Percentiles rank a stretch among this genome's conserved stretches.
Evolutionary conservation across 768 basidiomycete species (phyloP).

Genomic region (Amanita phalloides): DNA sequence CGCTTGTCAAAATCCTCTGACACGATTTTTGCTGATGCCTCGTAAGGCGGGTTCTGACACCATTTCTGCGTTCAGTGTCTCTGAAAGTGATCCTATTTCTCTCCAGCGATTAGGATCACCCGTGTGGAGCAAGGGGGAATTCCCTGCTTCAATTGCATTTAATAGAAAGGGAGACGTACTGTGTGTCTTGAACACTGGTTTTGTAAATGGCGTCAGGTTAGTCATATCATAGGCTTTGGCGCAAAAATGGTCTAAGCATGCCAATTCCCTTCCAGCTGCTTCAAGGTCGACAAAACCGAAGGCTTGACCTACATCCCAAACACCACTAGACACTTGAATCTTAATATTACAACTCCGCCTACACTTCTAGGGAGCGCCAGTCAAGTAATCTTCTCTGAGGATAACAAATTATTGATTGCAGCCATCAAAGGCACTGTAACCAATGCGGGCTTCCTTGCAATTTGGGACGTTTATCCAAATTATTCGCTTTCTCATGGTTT

Average conservation of each 20-base stretch:
- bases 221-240: background rate
- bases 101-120: background rate
- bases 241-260: background rate
- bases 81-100: background rate
- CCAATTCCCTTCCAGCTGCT: background rate
- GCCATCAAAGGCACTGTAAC: background rate
- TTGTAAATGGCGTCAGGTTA: background rate
- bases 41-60: background rate
- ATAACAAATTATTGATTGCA: background rate
- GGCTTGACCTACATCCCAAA: background rate
- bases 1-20: background rate
- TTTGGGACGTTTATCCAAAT: background rate
- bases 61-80: background rate
- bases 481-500: background rate
- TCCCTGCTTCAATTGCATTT: background rate
- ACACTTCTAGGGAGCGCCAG: background rate
- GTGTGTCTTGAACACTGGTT: background rate
- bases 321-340: background rate
- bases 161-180: background rate
- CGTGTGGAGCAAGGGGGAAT: background rate
- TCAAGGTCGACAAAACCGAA: background rate
- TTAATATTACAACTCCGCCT: background rate
- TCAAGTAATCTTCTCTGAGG: conserved; percentile 1
- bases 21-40: background rate
- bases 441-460: background rate